Conservation (phyloP, 2,329 filamentous ascomycete genomes). For the Trichothecium sympodiale region DNA sequence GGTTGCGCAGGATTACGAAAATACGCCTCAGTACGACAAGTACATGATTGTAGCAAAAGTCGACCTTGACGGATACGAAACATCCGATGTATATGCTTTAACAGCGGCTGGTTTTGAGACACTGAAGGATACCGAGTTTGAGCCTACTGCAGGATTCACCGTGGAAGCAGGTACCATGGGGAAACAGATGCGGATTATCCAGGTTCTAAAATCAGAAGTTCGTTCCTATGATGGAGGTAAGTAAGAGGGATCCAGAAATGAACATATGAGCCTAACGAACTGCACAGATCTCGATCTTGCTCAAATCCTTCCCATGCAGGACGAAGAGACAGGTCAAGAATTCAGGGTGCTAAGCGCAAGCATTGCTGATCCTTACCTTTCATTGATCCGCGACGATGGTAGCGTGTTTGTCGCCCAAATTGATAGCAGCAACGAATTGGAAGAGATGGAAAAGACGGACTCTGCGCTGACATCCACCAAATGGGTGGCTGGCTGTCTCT, state of each 20-base stretch:
- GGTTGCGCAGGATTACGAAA: conserved; percentile 37
- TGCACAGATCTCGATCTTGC: conserved; percentile 66
- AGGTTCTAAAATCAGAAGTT: conserved; percentile 77
- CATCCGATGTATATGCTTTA: conserved; percentile 66
- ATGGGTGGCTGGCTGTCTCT: conserved; percentile 78
- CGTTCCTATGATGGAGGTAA: conserved; percentile 82
- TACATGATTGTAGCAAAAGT: conserved; percentile 77
- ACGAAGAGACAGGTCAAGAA: conserved; percentile 78
- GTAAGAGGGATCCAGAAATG: conserved; percentile 19
- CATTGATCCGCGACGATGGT: conserved; percentile 74
- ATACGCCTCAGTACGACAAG: conserved; percentile 56
- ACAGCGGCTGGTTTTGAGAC: conserved; percentile 65
- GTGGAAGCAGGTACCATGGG: conserved; percentile 77
- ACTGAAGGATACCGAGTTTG: conserved; percentile 78
- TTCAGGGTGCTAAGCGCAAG: conserved; percentile 69
- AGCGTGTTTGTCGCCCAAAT: conserved; percentile 71
- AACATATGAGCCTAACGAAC: conserved; percentile 10
- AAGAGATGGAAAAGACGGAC: conserved; percentile 62
- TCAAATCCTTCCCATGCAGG: conserved; percentile 86
- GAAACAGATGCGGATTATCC: conserved; percentile 71
- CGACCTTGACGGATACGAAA: conserved; percentile 57
- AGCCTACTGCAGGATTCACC: conserved; percentile 76
- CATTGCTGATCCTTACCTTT: conserved; percentile 76
- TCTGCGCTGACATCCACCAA: conserved; percentile 46
- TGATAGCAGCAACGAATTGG: conserved; percentile 68